A percentile compares a stretch with the other conserved stretches of the same genome.
These are phyloP conservation scores for Teratosphaeria destructans DNA, from an alignment of 2,329 filamentous ascomycete species.

Conservation along the genomic window DNA sequence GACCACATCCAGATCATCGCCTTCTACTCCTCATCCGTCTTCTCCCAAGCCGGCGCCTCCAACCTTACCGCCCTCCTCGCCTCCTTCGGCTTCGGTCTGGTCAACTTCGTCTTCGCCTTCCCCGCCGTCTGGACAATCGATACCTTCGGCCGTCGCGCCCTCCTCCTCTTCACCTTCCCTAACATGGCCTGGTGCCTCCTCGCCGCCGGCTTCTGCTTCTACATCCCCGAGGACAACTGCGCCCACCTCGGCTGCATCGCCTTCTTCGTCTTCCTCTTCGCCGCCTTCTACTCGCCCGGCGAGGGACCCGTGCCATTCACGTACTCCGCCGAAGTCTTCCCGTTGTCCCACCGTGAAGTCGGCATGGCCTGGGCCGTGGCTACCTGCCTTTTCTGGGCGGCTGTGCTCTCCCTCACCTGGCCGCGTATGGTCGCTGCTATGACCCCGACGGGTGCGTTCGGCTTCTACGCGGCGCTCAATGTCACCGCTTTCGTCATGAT, in stretches of 20 bases:
- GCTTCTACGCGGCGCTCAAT: slow-evolving; percentile 47
- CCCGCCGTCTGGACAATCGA: slow-evolving; percentile 28
- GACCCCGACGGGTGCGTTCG: slow-evolving; percentile 46
- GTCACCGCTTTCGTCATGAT: slow-evolving; percentile 43
- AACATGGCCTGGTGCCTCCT: slow-evolving; percentile 39
- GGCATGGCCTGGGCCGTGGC: slow-evolving; percentile 47
- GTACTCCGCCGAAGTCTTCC: slow-evolving; percentile 27
- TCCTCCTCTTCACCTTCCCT: slow-evolving; percentile 35
- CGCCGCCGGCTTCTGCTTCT: slow-evolving; percentile 36
- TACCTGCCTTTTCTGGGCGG: slow-evolving; percentile 49
- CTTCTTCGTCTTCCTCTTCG: slow-evolving; percentile 23
- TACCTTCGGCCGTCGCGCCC: slow-evolving; percentile 23
- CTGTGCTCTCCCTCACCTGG: slow-evolving; percentile 41
- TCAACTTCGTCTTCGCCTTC: slow-evolving; percentile 37
- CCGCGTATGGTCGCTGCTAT: slow-evolving; percentile 39
- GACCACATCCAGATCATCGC: slow-evolving; percentile 18
- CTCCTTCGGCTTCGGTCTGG: slow-evolving; percentile 35
- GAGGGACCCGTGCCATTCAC: slow-evolving; percentile 22
- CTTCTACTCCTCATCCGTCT: slow-evolving; percentile 27
- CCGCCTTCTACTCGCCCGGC: slow-evolving; percentile 15
- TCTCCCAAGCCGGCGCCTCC: slow-evolving; percentile 26
- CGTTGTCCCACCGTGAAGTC: slow-evolving; percentile 20
- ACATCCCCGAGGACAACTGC: slow-evolving; percentile 17
- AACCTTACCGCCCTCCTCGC: slow-evolving; percentile 27
- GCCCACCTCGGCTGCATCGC: slow-evolving; percentile 8